A percentile compares a stretch with the other conserved stretches of the same genome.
Conservation (phyloP, 495 filamentous ascomycete genomes). For the Penicillium ucsense region DNA sequence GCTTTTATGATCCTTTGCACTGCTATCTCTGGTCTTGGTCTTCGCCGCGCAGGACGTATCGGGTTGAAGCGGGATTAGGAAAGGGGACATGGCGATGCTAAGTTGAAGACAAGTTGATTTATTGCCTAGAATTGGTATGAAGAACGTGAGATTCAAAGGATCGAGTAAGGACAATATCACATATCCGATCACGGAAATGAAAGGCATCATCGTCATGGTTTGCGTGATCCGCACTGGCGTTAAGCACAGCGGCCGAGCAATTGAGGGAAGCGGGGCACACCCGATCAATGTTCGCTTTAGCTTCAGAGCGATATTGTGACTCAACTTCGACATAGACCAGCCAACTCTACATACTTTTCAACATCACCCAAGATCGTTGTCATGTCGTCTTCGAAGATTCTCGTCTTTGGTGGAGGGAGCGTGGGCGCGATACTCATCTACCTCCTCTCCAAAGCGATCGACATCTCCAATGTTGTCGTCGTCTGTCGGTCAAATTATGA, state of each 20-base stretch:
- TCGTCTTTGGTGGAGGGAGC: not conserved
- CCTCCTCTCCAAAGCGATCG: not conserved
- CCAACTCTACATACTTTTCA: not conserved
- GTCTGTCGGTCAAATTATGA: not conserved
- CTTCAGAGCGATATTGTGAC: too few relatives aligned
- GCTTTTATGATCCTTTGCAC: conserved; percentile 3
- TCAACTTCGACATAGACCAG: too few relatives aligned
- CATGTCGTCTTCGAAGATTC: not conserved
- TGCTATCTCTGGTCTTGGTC: not conserved
- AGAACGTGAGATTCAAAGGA: too few relatives aligned
- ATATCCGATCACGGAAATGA: too few relatives aligned
- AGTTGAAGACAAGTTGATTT: too few relatives aligned
- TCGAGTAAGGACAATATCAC: too few relatives aligned
- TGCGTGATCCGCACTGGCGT: too few relatives aligned
- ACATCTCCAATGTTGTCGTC: not conserved
- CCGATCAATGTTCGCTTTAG: too few relatives aligned
- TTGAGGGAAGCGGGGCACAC: too few relatives aligned
- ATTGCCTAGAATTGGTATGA: too few relatives aligned
- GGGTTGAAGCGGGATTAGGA: conserved; percentile 1
- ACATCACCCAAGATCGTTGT: not conserved
- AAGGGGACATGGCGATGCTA: not conserved
- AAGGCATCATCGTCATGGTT: too few relatives aligned
- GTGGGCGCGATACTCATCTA: not conserved
- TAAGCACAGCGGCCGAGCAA: too few relatives aligned
- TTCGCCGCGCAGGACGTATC: not conserved